Conservation (phyloP, 2,329 filamentous ascomycete species). For the Nigrospora osmanthi region DNA sequence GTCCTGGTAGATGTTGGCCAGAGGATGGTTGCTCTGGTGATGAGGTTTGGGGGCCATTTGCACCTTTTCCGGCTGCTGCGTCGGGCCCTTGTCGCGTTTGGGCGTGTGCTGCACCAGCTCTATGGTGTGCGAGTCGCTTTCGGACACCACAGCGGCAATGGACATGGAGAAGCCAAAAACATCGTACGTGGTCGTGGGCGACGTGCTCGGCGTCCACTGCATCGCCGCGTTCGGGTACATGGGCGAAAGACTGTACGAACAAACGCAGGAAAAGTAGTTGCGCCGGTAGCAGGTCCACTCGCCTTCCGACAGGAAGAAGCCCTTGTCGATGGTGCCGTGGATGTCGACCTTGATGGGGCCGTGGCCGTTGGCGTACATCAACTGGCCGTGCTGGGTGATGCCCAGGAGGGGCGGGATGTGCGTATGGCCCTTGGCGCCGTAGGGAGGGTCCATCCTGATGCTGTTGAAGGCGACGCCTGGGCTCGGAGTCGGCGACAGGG, state of each 20-base stretch:
- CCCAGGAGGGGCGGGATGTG: constrained; percentile 45
- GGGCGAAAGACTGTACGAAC: constrained; percentile 65
- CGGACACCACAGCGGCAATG: constrained; percentile 76
- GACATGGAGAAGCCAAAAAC: constrained; percentile 75
- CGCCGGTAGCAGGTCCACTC: constrained; percentile 91
- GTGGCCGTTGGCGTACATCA: constrained; percentile 48
- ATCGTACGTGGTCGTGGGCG: constrained; percentile 48
- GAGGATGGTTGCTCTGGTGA: constrained; percentile 36
- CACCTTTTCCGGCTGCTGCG: constrained; percentile 62
- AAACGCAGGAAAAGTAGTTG: constrained; percentile 84
- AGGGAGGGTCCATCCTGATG: constrained; percentile 42
- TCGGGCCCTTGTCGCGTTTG: constrained; percentile 83
- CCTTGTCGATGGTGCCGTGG: constrained; percentile 76
- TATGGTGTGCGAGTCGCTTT: constrained; percentile 65
- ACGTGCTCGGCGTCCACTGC: constrained; percentile 41
- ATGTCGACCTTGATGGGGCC: constrained; percentile 63
- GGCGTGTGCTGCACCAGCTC: constrained; percentile 87
- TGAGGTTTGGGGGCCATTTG: constrained; percentile 59
- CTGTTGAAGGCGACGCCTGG: constrained; percentile 36
- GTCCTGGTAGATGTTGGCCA: constrained; percentile 34
- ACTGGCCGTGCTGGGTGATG: constrained; percentile 47
- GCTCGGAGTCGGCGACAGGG: constrained; percentile 45
- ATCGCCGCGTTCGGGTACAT: constrained; percentile 36
- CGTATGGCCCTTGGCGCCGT: constrained; percentile 28
- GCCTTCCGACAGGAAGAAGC: constrained; percentile 72